Evolutionary conservation across 192 early-diverging fungal species (phyloP).

Genomic region (Rhizophagus clarus): DNA sequence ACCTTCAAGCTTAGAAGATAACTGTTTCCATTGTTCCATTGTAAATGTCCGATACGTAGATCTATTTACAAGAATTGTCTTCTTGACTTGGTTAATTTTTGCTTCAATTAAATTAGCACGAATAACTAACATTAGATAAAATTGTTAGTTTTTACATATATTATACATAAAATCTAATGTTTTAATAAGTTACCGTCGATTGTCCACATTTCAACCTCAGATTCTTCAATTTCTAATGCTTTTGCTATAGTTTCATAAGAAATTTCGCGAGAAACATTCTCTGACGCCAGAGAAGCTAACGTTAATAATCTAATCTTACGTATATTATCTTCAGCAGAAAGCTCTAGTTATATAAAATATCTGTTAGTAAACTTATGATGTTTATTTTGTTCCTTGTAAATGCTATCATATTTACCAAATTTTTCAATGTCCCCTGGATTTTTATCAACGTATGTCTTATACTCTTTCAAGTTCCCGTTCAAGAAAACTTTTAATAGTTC

Average conservation of each 20-base stretch:
- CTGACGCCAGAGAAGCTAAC: conserved; percentile 75
- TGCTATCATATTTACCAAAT: conserved; percentile 41
- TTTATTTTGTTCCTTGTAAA: neutral
- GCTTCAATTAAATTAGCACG: conserved; percentile 91
- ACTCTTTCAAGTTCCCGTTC: conserved; percentile 64
- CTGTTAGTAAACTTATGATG: neutral
- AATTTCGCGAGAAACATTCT: conserved; percentile 67
- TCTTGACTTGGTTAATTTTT: conserved; percentile 90
- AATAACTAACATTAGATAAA: conserved; percentile 48
- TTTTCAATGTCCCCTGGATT: conserved; percentile 57
- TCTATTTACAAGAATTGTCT: conserved; percentile 78
- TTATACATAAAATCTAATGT: neutral
- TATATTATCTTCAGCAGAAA: conserved; percentile 55
- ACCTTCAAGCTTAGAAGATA: conserved; percentile 65
- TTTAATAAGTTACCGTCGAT: conserved; percentile 63
- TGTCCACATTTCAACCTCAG: conserved; percentile 93
- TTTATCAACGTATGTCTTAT: conserved; percentile 59
- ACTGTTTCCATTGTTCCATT: conserved; percentile 77
- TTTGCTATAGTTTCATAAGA: conserved; percentile 73
- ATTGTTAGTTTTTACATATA: neutral
- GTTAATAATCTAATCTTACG: conserved; percentile 88
- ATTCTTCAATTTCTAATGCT: conserved; percentile 72
- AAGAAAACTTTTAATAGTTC: conserved; percentile 73
- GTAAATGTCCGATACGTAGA: conserved; percentile 85
- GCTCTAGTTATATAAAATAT: conserved; percentile 32